These are phyloP conservation scores for Exobasidium rhododendri DNA, from an alignment of 1,284 basidiomycete species.

Conservation along the genomic window DNA sequence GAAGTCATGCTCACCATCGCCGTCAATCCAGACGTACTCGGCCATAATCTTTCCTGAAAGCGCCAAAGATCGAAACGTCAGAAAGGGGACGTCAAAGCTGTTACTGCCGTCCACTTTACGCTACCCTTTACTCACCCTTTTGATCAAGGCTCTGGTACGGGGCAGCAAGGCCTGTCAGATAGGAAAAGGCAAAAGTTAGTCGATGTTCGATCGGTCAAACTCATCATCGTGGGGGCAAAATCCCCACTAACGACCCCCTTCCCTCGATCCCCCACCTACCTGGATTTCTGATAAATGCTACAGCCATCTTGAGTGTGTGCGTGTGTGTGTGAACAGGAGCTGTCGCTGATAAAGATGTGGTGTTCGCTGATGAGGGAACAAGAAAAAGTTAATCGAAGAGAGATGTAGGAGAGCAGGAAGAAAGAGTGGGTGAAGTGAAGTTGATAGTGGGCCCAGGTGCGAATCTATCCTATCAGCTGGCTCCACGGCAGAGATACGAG, in stretches of 20 bases:
- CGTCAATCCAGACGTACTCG: conserved; percentile 55
- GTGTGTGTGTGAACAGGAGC: background rate
- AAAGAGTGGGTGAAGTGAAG: background rate
- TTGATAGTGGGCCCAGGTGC: background rate
- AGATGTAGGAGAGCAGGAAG: background rate
- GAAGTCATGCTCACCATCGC: conserved; percentile 57
- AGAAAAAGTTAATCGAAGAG: background rate
- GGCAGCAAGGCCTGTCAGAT: conserved; percentile 31
- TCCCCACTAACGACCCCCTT: background rate
- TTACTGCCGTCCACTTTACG: background rate
- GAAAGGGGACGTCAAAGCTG: conserved; percentile 27
- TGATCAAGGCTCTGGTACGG: conserved; percentile 47
- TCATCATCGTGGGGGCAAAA: conserved; percentile 7
- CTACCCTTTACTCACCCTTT: conserved; percentile 42
- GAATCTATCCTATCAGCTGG: too few relatives aligned
- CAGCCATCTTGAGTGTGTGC: conserved; percentile 27
- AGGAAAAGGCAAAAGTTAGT: background rate
- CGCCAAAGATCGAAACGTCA: too few relatives aligned
- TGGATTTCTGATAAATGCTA: conserved; percentile 40
- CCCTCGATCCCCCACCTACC: conserved; percentile 21
- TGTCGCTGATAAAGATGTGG: background rate
- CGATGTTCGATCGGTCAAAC: conserved; percentile 6
- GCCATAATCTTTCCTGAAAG: conserved; percentile 39
- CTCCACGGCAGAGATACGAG: too few relatives aligned
- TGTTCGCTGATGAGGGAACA: background rate